These are phyloP conservation scores for Heliamphora exappendiculata DNA, from an alignment of 148 eudicot species.

Conservation along the genomic window DNA sequence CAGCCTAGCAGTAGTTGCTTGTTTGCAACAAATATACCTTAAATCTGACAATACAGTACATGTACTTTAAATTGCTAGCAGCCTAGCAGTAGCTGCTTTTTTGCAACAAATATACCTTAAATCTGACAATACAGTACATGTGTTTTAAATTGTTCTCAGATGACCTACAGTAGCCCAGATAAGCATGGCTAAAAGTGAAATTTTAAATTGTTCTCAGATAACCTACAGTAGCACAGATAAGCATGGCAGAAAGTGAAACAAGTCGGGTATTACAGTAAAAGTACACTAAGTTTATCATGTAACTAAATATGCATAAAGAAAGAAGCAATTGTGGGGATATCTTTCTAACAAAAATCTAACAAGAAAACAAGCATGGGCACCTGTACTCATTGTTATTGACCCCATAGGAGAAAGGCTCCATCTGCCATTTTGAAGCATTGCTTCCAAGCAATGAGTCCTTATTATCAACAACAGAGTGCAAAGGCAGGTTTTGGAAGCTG, in stretches of 20 bases:
- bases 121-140: background rate
- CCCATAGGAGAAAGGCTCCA: constrained; percentile 30
- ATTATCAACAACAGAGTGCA: constrained; percentile 21
- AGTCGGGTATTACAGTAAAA: background rate
- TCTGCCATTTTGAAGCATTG: constrained; percentile 30
- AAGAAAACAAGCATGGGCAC: constrained; percentile 16
- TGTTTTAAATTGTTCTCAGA: background rate
- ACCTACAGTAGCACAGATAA: background rate
- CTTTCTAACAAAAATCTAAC: background rate
- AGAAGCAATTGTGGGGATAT: background rate
- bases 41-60: background rate
- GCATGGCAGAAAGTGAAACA: background rate
- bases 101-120: background rate
- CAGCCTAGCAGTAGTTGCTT: too few species aligned
- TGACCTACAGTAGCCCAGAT: background rate
- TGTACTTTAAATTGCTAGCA: background rate
- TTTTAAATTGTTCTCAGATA: background rate
- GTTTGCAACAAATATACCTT: background rate
- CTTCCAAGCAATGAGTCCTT: constrained; percentile 26
- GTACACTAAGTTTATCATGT: background rate
- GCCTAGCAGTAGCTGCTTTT: too few species aligned
- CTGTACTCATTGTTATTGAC: constrained; percentile 33
- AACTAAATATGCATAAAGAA: background rate
- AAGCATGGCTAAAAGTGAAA: background rate
- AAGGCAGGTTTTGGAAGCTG: constrained; percentile 31